Base-by-base conservation (phyloP, 495 filamentous ascomycete species). In the Aspergillus nidulans region DNA sequence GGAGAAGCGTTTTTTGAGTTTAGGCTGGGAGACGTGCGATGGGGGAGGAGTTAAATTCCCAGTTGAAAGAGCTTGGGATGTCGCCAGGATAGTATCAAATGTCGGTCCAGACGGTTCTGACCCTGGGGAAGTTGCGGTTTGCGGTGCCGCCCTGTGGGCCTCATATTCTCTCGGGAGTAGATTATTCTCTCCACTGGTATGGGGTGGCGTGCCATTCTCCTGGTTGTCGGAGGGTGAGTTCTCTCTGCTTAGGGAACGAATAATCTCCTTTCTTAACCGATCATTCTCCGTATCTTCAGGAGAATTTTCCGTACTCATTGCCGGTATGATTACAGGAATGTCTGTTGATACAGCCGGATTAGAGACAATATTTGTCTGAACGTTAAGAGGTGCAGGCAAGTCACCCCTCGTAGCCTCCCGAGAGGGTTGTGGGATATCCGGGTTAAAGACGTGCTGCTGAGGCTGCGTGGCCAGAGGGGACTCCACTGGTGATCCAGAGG, bases 251-350 rank as follows among this genome's bases (percentile, higher is more conserved):
- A 94, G 69, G n/a, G 83, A 87, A 32, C 81, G 82, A 23, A 91
- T 88, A 30, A 95, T 95, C 59, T 95, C 91, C 57, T 90, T 85
- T 25, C 85, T 74, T 46, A 95, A 69, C 48, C 83, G 79, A 55
- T 95, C 91, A 59, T 80, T 92, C 59, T 95, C 88, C 30, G 84
- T 79, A 49, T 89, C 79, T 45, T 85, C 75, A 12, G 77, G 68
- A 1, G 76, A 79, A 16, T 74, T 69, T 5, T 83, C 78, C 4
- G 82, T 80, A 47, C 81, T 85, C 47, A 82, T 65, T 6, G 77
- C 73, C 13, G 82, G 79, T 8, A 81, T 61, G 2, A 82, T 77
- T 20, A 75, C 68, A 30, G 83, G 77, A 39, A 73, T 61, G 4
- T 62, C 55, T 15, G 39, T 38, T 21, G 30, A 46, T 16, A 49